These are phyloP conservation scores for Phytopythium vexans DNA, from an alignment of 352 stramenopile genomes.

Conservation along the genomic window DNA sequence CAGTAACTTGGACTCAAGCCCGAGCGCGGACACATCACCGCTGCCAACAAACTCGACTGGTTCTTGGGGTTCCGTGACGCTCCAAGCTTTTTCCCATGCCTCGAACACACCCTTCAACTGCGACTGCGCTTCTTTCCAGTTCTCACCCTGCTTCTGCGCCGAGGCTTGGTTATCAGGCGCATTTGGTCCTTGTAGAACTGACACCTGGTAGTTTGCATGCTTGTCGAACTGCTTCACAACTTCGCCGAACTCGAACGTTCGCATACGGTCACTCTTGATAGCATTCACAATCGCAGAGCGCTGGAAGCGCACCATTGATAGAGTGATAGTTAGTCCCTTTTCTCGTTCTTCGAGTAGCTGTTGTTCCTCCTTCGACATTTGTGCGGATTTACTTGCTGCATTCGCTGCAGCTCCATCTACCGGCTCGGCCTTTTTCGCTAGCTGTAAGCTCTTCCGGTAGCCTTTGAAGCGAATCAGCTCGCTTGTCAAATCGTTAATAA, in stretches of 20 bases:
- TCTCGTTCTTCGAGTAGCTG: conserved; percentile 74
- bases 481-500: conserved; percentile 75
- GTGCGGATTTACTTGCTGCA: conserved; percentile 6
- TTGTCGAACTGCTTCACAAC: conserved; percentile 47
- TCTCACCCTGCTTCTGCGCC: conserved; percentile 8
- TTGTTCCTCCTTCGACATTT: conserved; percentile 48
- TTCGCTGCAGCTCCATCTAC: neutral
- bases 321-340: conserved; percentile 71
- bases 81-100: conserved; percentile 35
- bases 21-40: conserved; percentile 48
- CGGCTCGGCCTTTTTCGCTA: neutral
- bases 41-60: conserved; percentile 22
- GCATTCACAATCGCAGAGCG: conserved; percentile 43
- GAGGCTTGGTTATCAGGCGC: neutral
- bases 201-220: conserved; percentile 35
- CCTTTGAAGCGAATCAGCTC: conserved; percentile 61
- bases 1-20: conserved; percentile 59
- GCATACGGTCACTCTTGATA: conserved; percentile 59
- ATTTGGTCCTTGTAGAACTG: conserved; percentile 9
- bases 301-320: conserved; percentile 62
- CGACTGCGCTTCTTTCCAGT: conserved; percentile 34
- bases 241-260: conserved; percentile 59
- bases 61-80: conserved; percentile 6
- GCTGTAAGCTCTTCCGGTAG: conserved; percentile 2
- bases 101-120: conserved; percentile 24